Evolutionary conservation across 148 eudicot species (phyloP), one percentile per base, ranked within the genome.

Genomic region (Polygonum aviculare): DNA sequence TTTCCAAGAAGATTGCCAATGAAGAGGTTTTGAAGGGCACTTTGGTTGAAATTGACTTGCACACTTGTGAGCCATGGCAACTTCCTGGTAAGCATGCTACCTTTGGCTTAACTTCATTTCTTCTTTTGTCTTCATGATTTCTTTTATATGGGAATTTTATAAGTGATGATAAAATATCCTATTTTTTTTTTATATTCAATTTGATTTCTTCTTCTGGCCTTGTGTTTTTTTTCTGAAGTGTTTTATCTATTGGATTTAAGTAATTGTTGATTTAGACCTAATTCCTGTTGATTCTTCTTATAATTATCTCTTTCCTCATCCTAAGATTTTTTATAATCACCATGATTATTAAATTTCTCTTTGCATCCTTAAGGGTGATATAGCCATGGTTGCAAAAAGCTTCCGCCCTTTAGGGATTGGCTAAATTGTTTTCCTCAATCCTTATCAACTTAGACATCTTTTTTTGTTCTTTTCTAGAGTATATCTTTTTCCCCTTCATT

Each of bases 41-140:
- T 83, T 79, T 94, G 75, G 87, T 94, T 35, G 98, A 94, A 33
- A 88, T 94, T 71, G 98, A 94, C 48, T 85, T 94, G 75, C 98
- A 94, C 84, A 81, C 81, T 50, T 88, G 93, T 86, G 98, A 94
- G 81, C 98, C 98, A 81, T 94, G 98, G 98, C 96, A 94, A 82
- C 98, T 94, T 79, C 98, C 98, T 65, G 97, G 98, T 90, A 79
- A 15, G 22, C 44, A 36, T 26, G 31, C 35, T 54, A 55, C 9
- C 31, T 26, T 6, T n/a, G 6, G 0, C 7, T 6, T 1, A 7
- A 26, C 2, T 12, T 57, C 5, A 7, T 21, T 51, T 51, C 55
- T 51, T 18, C 52, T 49, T 49, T 15, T 49, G 14, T 49, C 52
- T 49, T 15, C 14, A 12, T 12, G 12, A 12, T 49, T 49, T 49